A percentile compares a stretch with the other conserved stretches of the same genome.
Conservation (phyloP, 352 stramenopile species). For the Blastocystis sp. region DNA sequence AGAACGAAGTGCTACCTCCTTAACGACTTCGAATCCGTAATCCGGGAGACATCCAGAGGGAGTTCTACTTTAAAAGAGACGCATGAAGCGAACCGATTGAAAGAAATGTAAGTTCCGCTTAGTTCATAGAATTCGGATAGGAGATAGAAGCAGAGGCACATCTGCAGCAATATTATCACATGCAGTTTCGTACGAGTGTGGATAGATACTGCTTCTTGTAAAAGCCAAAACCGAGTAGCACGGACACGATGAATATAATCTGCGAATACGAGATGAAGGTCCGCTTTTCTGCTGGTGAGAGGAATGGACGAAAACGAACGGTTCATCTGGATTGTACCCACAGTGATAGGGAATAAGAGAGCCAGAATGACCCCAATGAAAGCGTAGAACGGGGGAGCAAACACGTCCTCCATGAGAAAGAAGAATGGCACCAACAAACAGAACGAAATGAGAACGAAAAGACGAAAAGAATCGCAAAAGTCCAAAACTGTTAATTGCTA, state of each 20-base stretch:
- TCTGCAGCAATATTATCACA: background rate
- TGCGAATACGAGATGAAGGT: slow-evolving; percentile 1
- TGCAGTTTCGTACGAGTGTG: background rate
- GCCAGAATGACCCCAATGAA: slow-evolving; percentile 48
- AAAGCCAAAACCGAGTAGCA: slow-evolving; percentile 35
- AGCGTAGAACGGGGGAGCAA: slow-evolving; percentile 4
- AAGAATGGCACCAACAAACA: slow-evolving; percentile 26
- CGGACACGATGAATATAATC: slow-evolving; percentile 24
- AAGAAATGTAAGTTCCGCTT: slow-evolving; percentile 48
- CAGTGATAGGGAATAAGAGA: slow-evolving; percentile 36
- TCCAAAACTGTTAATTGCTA: slow-evolving; percentile 37
- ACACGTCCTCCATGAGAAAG: slow-evolving; percentile 33
- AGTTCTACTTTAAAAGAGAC: slow-evolving; percentile 1
- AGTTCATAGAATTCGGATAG: slow-evolving; percentile 67
- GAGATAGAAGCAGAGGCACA: slow-evolving; percentile 44
- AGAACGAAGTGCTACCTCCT: slow-evolving; percentile 2
- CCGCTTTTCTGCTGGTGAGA: background rate
- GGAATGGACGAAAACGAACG: background rate
- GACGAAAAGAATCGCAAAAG: slow-evolving; percentile 60
- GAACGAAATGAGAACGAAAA: slow-evolving; percentile 37
- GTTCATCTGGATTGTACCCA: slow-evolving; percentile 13
- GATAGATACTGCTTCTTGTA: background rate
- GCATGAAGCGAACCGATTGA: slow-evolving; percentile 4
- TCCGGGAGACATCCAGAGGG: slow-evolving; percentile 7
- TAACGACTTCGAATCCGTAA: slow-evolving; percentile 62